phyloP scores from a whole-genome alignment of 2,329 filamentous ascomycete species.

The Fusarium brachygibbosum region DNA sequence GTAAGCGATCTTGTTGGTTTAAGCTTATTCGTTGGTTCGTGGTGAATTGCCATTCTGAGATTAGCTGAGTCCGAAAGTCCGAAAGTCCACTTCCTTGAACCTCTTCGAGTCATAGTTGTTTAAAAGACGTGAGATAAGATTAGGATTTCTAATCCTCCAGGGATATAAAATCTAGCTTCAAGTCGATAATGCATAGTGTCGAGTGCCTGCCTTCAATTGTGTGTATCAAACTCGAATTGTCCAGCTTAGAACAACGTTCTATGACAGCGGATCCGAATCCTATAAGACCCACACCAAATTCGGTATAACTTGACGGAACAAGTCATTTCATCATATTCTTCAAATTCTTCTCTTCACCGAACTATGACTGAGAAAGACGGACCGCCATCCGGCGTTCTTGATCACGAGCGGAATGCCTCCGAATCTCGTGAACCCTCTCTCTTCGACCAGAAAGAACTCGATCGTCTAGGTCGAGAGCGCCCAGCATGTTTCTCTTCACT shows the following conservation, averaged over 20 bases:
- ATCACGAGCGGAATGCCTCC: neutral
- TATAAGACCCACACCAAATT: neutral
- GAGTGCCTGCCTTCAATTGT: neutral
- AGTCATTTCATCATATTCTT: neutral
- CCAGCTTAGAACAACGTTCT: neutral
- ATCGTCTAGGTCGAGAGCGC: constrained; percentile 72
- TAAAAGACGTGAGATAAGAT: rapidly evolving
- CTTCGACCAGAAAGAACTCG: constrained; percentile 59
- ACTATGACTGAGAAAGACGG: constrained; percentile 5
- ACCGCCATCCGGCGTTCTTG: constrained; percentile 4
- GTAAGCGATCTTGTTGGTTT: neutral
- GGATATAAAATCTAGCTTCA: neutral
- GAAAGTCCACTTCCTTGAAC: neutral
- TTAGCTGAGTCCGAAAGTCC: constrained; percentile 12
- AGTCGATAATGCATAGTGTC: neutral
- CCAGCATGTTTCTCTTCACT: constrained; percentile 67
- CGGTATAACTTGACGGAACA: constrained; percentile 6
- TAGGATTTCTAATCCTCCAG: neutral
- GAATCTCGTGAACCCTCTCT: neutral
- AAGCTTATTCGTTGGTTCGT: constrained; percentile 18
- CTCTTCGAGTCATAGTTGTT: neutral
- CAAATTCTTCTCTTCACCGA: neutral
- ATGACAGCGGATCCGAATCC: neutral
- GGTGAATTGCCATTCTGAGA: neutral
- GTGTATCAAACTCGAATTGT: neutral